Evolutionary conservation across 2,329 filamentous ascomycete genomes (phyloP).

Genomic region (Fusarium sp.): DNA sequence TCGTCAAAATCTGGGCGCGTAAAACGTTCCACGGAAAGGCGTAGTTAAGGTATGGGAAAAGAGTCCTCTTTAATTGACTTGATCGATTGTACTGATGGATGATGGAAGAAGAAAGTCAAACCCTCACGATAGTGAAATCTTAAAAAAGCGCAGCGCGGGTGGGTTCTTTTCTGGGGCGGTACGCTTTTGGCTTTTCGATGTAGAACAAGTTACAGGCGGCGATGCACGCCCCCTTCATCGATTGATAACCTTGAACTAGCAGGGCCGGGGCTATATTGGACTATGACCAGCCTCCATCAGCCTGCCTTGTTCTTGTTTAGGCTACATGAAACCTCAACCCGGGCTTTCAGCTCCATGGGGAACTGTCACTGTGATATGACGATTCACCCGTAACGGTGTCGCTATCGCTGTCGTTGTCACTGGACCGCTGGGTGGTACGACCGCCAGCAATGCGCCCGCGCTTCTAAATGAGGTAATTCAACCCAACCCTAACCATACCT

Average conservation of each 20-base stretch:
- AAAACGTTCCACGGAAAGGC: conserved; percentile 3
- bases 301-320: conserved; percentile 36
- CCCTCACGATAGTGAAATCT: conserved; percentile 29
- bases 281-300: conserved; percentile 31
- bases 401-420: conserved; percentile 9
- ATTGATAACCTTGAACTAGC: conserved; percentile 39
- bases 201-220: conserved; percentile 28
- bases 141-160: conserved; percentile 24
- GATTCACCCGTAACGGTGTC: conserved; percentile 4
- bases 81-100: conserved; percentile 4
- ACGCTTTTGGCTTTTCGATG: conserved; percentile 12
- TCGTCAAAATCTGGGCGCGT: conserved; percentile 1
- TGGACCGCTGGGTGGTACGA: conserved; percentile 11
- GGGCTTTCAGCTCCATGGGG: conserved; percentile 38
- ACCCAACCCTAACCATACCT: conserved; percentile 4
- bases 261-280: conserved; percentile 20
- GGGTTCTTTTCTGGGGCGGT: conserved; percentile 40
- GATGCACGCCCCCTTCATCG: conserved; percentile 38
- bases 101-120: conserved; percentile 14
- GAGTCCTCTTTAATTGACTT: conserved; percentile 23
- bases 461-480: conserved; percentile 33
- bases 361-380: conserved; percentile 17
- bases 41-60: conserved; percentile 9
- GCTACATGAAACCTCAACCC: conserved; percentile 22
- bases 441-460: conserved; percentile 14